phyloP scores from a whole-genome alignment of 352 stramenopile genomes.

The Phytophthora pisi region DNA sequence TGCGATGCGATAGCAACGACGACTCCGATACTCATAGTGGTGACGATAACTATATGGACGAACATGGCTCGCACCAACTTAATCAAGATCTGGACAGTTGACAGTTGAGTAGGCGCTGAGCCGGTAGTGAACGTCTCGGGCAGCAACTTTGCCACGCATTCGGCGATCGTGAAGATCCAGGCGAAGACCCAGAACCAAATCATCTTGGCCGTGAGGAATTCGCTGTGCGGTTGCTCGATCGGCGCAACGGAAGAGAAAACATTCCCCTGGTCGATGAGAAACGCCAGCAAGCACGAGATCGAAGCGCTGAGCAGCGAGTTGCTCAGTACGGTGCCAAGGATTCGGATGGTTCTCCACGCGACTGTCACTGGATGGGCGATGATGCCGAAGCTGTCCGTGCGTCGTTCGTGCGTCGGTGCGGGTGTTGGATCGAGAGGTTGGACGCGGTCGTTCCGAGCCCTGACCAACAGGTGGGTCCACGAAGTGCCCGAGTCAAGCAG shows the following conservation, averaged over 20 bases:
- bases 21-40: constrained; percentile 12
- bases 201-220: constrained; percentile 28
- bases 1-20: constrained; percentile 10
- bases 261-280: constrained; percentile 19
- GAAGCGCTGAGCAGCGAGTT: constrained; percentile 26
- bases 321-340: constrained; percentile 26
- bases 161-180: constrained; percentile 26
- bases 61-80: constrained; percentile 26
- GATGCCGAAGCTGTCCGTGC: constrained; percentile 11
- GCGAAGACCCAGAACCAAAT: constrained; percentile 30
- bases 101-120: constrained; percentile 1
- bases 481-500: not conserved
- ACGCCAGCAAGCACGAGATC: constrained; percentile 24
- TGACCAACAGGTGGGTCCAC: constrained; percentile 20
- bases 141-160: constrained; percentile 24
- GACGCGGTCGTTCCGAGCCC: constrained; percentile 14
- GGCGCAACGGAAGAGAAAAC: constrained; percentile 1
- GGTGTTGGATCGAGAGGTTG: constrained; percentile 7
- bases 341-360: constrained; percentile 16
- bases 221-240: constrained; percentile 10
- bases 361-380: not conserved
- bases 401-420: not conserved
- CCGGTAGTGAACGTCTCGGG: constrained; percentile 18
- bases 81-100: not conserved
- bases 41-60: constrained; percentile 9